Evolutionary conservation across 2,329 filamentous ascomycete species (phyloP).

Genomic region (Ascochyta lentis): DNA sequence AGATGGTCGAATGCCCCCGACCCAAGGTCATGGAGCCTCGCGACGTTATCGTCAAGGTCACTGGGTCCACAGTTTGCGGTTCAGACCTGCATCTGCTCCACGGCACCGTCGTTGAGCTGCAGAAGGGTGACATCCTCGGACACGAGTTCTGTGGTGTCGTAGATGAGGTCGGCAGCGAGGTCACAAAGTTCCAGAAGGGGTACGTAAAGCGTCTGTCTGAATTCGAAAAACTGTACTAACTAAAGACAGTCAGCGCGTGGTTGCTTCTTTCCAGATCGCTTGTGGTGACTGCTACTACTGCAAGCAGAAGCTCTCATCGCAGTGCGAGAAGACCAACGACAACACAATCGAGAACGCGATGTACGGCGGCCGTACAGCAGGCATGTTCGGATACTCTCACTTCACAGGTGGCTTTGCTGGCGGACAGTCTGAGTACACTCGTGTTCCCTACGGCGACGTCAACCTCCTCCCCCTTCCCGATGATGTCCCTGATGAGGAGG

Average conservation of each 20-base stretch:
- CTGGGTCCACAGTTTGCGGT: slow-evolving; percentile 67
- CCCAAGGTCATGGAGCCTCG: slow-evolving; percentile 74
- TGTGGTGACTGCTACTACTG: slow-evolving; percentile 75
- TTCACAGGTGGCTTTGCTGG: slow-evolving; percentile 88
- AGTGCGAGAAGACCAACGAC: slow-evolving; percentile 80
- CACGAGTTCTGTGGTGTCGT: slow-evolving; percentile 62
- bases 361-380: slow-evolving; percentile 80
- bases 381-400: slow-evolving; percentile 65
- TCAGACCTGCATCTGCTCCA: slow-evolving; percentile 66
- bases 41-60: slow-evolving; percentile 84
- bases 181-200: slow-evolving; percentile 54
- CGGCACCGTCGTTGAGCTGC: slow-evolving; percentile 55
- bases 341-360: slow-evolving; percentile 75
- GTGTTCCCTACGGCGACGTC: slow-evolving; percentile 80
- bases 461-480: slow-evolving; percentile 82
- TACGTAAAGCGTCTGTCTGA: slow-evolving; percentile 20
- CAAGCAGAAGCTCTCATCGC: slow-evolving; percentile 76
- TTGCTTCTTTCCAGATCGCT: slow-evolving; percentile 87
- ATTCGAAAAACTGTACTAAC: slow-evolving; percentile 21
- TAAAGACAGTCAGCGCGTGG: slow-evolving; percentile 64
- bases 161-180: slow-evolving; percentile 53
- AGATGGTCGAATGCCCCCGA: slow-evolving; percentile 72
- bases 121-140: slow-evolving; percentile 60
- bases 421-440: slow-evolving; percentile 85
- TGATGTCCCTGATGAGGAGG: slow-evolving; percentile 83